Conservation (phyloP, 306 rosid genomes). For the Comarum palustre region DNA sequence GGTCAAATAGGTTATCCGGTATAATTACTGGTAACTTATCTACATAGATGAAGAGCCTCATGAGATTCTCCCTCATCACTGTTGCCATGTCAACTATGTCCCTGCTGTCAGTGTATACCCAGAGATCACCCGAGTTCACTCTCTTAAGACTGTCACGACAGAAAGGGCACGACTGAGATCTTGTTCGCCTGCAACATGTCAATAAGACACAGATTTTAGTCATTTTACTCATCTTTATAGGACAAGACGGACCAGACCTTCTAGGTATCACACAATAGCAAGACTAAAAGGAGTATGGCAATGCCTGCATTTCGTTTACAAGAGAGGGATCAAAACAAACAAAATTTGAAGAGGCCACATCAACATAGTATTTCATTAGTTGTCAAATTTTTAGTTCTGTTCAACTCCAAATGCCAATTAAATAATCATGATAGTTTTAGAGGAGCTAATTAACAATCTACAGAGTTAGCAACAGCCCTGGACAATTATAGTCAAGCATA, state of each 20-base stretch:
- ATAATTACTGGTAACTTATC: slow-evolving; percentile 79
- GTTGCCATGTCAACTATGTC: slow-evolving; percentile 77
- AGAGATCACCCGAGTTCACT: slow-evolving; percentile 85
- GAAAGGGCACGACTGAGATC: slow-evolving; percentile 91
- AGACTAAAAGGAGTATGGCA: background rate
- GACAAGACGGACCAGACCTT: background rate
- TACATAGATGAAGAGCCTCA: slow-evolving; percentile 81
- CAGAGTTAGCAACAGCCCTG: background rate
- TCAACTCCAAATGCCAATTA: background rate
- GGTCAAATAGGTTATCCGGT: slow-evolving; percentile 74
- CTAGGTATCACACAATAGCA: background rate
- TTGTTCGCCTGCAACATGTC: slow-evolving; percentile 61
- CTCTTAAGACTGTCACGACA: slow-evolving; percentile 91
- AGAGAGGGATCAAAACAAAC: background rate
- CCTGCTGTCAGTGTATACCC: slow-evolving; percentile 71
- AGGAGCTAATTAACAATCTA: background rate
- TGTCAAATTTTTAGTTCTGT: background rate
- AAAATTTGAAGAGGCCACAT: background rate
- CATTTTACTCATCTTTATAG: background rate
- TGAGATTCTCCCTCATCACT: slow-evolving; percentile 76
- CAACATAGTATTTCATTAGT: background rate
- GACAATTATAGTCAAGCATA: background rate
- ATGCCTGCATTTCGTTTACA: background rate
- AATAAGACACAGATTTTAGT: slow-evolving; percentile 12
- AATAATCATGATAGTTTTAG: background rate